Evolutionary conservation across 192 early-diverging fungal genomes (phyloP).

Genomic region (Coemansia sp.): DNA sequence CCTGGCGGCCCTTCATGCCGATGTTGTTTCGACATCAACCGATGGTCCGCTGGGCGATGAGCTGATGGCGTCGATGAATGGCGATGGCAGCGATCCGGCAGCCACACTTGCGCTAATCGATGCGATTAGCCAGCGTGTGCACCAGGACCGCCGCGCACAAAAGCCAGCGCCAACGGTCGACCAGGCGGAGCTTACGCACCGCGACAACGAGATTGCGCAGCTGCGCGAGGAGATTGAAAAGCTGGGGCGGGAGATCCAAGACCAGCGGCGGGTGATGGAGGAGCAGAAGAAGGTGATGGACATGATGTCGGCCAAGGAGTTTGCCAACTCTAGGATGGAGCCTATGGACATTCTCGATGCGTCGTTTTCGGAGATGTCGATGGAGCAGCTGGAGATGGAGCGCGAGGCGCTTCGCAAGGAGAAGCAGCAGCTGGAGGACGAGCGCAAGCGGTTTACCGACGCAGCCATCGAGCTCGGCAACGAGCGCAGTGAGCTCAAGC

Average conservation of each 20-base stretch:
- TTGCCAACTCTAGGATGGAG: conserved; percentile 4
- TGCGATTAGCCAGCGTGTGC: conserved; percentile 16
- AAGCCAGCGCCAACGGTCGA: conserved; percentile 12
- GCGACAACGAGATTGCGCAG: conserved; percentile 53
- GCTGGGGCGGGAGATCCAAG: conserved; percentile 26
- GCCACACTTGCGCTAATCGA: conserved; percentile 44
- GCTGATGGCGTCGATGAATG: conserved; percentile 1
- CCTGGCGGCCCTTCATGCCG: conserved; percentile 14
- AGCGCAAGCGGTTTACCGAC: conserved; percentile 67
- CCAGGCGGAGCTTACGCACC: conserved; percentile 44
- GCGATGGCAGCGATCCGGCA: conserved; percentile 13
- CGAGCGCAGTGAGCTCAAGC: conserved; percentile 59
- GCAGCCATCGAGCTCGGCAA: conserved; percentile 70
- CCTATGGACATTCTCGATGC: conserved; percentile 23
- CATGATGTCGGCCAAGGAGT: conserved; percentile 15
- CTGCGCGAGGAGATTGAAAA: conserved; percentile 34
- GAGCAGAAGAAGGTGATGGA: conserved; percentile 42
- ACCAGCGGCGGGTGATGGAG: conserved; percentile 34
- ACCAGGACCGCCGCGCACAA: conserved; percentile 17
- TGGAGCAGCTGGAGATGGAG: conserved; percentile 50
- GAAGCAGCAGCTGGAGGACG: conserved; percentile 59
- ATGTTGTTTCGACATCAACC: conserved; percentile 10
- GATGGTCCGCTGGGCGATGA: background rate
- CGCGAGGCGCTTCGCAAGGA: conserved; percentile 52
- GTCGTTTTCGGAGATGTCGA: conserved; percentile 55